A percentile compares a stretch with the other conserved stretches of the same genome.
Conservation (phyloP, 495 filamentous ascomycete genomes). For the Aspergillus avenaceus region DNA sequence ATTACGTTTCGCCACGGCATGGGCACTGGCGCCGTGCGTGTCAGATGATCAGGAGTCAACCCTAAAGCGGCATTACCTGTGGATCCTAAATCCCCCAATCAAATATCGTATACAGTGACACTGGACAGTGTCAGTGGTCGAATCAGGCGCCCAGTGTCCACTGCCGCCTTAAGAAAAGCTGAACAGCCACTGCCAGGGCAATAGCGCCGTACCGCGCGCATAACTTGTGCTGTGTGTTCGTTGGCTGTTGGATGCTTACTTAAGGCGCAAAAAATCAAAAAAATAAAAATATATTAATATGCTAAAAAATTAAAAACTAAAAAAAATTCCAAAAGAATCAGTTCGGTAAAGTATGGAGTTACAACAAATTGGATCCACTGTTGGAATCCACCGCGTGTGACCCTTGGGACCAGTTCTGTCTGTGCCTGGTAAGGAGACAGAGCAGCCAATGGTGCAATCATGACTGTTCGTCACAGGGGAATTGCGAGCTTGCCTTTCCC, state of each 20-base stretch:
- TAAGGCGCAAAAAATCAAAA: background rate
- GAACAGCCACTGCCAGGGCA: background rate
- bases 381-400: slow-evolving; percentile 15
- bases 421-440: slow-evolving; percentile 10
- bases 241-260: background rate
- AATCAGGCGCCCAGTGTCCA: background rate
- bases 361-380: slow-evolving; percentile 12
- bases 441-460: slow-evolving; percentile 13
- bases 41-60: slow-evolving; percentile 26
- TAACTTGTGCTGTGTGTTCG: background rate
- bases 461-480: slow-evolving; percentile 12
- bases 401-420: background rate
- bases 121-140: background rate
- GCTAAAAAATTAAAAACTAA: too few species aligned
- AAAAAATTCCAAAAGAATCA: background rate
- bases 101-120: background rate
- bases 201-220: slow-evolving; percentile 10
- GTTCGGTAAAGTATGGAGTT: slow-evolving; percentile 1
- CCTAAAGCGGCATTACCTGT: slow-evolving; percentile 11
- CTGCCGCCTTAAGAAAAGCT: slow-evolving; percentile 3
- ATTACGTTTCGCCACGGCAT: slow-evolving; percentile 33
- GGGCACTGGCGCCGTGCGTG: slow-evolving; percentile 13
- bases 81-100: slow-evolving; percentile 8
- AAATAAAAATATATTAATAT: too few species aligned
- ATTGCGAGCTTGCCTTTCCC: slow-evolving; percentile 14